Base-by-base conservation (phyloP, 1,284 basidiomycete species). In the Fomitiporia mediterranea region DNA sequence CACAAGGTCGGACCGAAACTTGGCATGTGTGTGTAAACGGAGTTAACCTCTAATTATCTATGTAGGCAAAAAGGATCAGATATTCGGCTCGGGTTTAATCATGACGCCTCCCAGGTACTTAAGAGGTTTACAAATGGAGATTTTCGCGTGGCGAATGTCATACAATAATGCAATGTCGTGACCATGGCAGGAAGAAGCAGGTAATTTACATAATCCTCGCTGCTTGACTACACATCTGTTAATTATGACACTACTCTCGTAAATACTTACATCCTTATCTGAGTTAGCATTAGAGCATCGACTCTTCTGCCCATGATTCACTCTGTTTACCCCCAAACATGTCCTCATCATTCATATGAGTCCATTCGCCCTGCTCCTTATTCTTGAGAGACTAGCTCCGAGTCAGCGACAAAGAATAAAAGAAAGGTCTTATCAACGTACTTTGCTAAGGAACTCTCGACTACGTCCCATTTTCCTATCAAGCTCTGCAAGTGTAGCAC, bases 361-460 rank as follows among this genome's bases (percentile, higher is more conserved):
- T 11, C 56, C 56, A 57, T 13, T 52, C 56, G 34, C 25, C 21
- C 17, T 40, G 27, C 17, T 57, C 56, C 21, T 34, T 52, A 19
- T 53, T 54, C 44, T 50, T 53, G 19, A 50, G 5, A 11, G 46
- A 46, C 56, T 57, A 27, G 8, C 9, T 27, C 42, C 11, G 25
- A 42, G 25, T 34, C 17, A 38, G 17, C 15, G 15, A 15, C 35
- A 4, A 38, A 21, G 6, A 43, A 3, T 3, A 34, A 13, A 9
- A 15, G 17, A 34, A 15, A 34, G 23, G 3, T 2, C 1, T 17
- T 4, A 23, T 25, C 15, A 38, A 60, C 67, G 28, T 35, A 85
- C 86, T 78, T 88, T 90, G 25, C 63, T 72, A 63, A 89, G 64
- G 60, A 81, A 90, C 43, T 88, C 87, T 62, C 74, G 83, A 67